These are phyloP conservation scores for Suillus ampliporus DNA, from an alignment of 768 basidiomycete species.

Conservation along the genomic window DNA sequence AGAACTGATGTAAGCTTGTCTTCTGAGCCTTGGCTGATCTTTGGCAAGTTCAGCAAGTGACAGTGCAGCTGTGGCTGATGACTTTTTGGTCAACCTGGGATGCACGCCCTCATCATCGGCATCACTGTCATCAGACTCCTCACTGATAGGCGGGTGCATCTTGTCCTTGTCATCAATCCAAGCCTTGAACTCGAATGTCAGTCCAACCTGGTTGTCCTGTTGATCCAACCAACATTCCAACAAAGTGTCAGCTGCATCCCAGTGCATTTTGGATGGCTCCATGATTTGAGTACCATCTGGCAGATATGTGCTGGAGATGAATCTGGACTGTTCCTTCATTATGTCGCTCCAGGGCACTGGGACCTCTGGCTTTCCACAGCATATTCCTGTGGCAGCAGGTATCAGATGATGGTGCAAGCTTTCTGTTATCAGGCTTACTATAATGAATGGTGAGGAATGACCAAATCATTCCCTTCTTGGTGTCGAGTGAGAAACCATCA, in stretches of 20 bases:
- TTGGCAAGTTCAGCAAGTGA: no score
- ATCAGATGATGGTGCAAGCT: not conserved
- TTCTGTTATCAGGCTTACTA: not conserved
- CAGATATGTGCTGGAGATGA: not conserved
- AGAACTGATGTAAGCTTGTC: not conserved
- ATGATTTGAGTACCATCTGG: not conserved
- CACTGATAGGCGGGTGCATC: not conserved
- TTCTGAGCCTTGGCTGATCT: not conserved
- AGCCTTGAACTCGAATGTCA: not conserved
- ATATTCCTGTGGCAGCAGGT: not conserved
- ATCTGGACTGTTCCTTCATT: not conserved
- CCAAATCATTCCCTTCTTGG: not conserved
- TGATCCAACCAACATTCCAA: not conserved
- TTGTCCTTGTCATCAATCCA: not conserved
- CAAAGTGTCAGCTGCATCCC: not conserved
- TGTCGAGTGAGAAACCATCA: not conserved
- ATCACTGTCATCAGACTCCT: not conserved
- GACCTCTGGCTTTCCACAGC: not conserved
- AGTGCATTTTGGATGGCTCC: not conserved
- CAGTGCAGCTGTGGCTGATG: not conserved
- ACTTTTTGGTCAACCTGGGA: not conserved
- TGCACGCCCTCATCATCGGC: not conserved
- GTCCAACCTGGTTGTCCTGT: not conserved
- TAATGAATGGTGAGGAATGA: not conserved
- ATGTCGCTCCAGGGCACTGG: not conserved